phyloP scores from a whole-genome alignment of 106 monocot genomes.

The Iris macrosiphon region DNA sequence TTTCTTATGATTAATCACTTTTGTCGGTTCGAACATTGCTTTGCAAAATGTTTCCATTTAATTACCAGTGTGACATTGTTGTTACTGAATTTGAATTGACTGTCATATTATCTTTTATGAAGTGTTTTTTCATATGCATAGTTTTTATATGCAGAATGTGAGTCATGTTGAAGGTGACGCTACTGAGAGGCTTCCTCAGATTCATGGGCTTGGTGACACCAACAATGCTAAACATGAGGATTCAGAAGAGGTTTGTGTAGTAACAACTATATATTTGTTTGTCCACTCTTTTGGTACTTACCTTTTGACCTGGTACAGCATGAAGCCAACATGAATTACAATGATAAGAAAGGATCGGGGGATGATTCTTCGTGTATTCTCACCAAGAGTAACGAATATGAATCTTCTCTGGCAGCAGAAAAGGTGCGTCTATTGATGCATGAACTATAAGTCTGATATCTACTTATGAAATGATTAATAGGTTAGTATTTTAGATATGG shows the following conservation, averaged over 20 bases:
- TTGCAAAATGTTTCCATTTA: neutral
- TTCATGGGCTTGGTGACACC: neutral
- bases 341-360: conserved; percentile 6
- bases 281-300: neutral
- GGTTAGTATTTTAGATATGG: no score
- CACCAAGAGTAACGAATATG: neutral
- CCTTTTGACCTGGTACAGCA: conserved; percentile 5
- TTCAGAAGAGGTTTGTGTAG: conserved; percentile 8
- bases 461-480: no score
- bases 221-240: neutral
- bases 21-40: no score
- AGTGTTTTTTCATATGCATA: neutral
- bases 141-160: conserved; percentile 6
- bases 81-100: neutral
- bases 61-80: neutral
- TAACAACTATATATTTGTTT: neutral
- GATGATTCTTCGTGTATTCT: conserved; percentile 2
- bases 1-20: no score
- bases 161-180: neutral
- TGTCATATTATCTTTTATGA: neutral
- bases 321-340: conserved; percentile 1
- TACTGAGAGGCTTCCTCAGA: neutral
- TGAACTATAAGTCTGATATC: no score
- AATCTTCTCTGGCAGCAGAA: conserved; percentile 1
- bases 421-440: no score